Evolutionary conservation across 306 rosid species (phyloP), one percentile per base, ranked within the genome.

Genomic region (Mucuna pruriens): DNA sequence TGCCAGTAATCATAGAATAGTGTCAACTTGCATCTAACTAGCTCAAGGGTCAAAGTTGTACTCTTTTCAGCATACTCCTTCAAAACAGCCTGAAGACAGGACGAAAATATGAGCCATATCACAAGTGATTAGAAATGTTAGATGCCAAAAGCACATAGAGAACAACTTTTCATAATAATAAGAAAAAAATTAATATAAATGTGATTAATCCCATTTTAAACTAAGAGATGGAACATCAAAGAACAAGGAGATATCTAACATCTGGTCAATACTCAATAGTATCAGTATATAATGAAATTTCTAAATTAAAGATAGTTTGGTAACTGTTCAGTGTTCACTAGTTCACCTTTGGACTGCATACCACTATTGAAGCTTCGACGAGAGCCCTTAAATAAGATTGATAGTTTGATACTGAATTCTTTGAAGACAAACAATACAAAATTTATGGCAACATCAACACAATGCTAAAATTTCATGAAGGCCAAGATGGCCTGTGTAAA

Each of bases 1-100:
- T 86, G 97, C 99, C 99, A 93, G 85, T 95, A 95, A 77, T 87
- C 88, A 80, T 95, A 95, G 80, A 89, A 93, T 77, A 95, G 77
- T n/a, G 96, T 90, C 79, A 95, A 85, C 80, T 64, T 92, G 94
- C 99, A 95, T 89, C 87, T 87, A 81, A 93, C 97, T 67, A 95
- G 91, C 90, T 95, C 97, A 86, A 84, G 75, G 45, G 82, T 78
- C 65, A 87, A 88, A 73, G 65, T 48, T 81, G 60, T 45, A 51
- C 85, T 82, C 75, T 78, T 81, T 71, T 75, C 81, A 2, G 71
- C 79, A 72, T 81, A 87, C 77, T 85, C 97, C 81, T 90, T 88
- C 83, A 90, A 69, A 57, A 83, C 86, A 70, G 78, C 92, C 99
- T 95, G 85, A 81, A 72, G 54, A 80, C 38, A 83, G 9, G 38